Percentiles rank a stretch among this genome's conserved stretches.
These are phyloP conservation scores for Wickerhamomyces mucosus DNA, from an alignment of 805 yeast species.

Conservation along the genomic window DNA sequence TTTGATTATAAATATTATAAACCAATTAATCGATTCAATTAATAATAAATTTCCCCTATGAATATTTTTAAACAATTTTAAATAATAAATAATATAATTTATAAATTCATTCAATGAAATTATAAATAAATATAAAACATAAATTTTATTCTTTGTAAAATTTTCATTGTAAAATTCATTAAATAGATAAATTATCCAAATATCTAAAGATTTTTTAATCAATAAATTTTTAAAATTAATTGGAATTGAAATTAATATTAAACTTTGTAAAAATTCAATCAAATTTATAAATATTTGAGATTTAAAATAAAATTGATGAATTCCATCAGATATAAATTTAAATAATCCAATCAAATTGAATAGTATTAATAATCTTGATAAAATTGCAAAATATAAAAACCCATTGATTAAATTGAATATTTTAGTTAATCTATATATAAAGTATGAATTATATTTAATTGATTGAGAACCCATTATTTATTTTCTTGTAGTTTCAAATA, in stretches of 20 bases:
- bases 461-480: no score
- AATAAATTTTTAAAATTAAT: slow-evolving; percentile 2
- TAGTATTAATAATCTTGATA: slow-evolving; percentile 39
- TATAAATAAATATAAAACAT: slow-evolving; percentile 9
- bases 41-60: slow-evolving; percentile 6
- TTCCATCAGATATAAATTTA: slow-evolving; percentile 58
- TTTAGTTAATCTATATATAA: no score
- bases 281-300: neutral
- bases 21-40: slow-evolving; percentile 3
- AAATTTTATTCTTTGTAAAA: slow-evolving; percentile 7
- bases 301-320: slow-evolving; percentile 47
- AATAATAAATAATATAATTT: slow-evolving; percentile 9
- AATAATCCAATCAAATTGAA: slow-evolving; percentile 53
- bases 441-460: no score
- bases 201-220: slow-evolving; percentile 5
- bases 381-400: slow-evolving; percentile 19
- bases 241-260: slow-evolving; percentile 5
- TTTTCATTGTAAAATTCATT: neutral
- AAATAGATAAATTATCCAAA: slow-evolving; percentile 2
- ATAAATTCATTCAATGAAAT: slow-evolving; percentile 4
- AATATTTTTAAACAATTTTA: slow-evolving; percentile 10
- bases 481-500: no score
- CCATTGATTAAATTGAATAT: slow-evolving; percentile 3
- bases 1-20: slow-evolving; percentile 2
- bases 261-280: slow-evolving; percentile 6